phyloP scores from a whole-genome alignment of 768 basidiomycete genomes.

The Rhizopogon vulgaris region DNA sequence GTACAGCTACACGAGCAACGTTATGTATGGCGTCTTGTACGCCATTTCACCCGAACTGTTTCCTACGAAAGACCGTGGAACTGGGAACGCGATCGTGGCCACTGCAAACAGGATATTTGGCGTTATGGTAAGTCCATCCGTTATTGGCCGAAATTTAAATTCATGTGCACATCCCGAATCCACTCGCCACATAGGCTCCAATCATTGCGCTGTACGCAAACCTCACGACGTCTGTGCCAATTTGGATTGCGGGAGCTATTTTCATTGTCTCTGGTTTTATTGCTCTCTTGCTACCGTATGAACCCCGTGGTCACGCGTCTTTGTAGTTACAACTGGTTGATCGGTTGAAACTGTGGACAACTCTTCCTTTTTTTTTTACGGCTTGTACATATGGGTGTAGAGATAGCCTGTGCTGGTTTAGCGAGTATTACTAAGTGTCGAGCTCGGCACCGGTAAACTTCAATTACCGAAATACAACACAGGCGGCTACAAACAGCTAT shows the following conservation, averaged over 20 bases:
- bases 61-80: constrained; percentile 48
- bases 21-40: constrained; percentile 49
- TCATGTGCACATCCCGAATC: background rate
- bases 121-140: constrained; percentile 39
- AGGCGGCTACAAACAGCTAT: too few species aligned
- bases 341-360: too few species aligned
- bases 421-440: too few species aligned
- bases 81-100: constrained; percentile 49
- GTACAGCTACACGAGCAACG: constrained; percentile 50
- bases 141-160: constrained; percentile 1
- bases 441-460: too few species aligned
- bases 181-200: constrained; percentile 30
- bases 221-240: constrained; percentile 43
- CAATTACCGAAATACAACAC: too few species aligned
- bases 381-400: too few species aligned
- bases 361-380: too few species aligned
- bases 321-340: constrained; percentile 21
- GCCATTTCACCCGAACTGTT: constrained; percentile 44
- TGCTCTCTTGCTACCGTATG: constrained; percentile 47
- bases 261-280: constrained; percentile 46
- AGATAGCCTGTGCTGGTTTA: too few species aligned
- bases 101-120: constrained; percentile 53
- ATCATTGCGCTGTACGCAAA: constrained; percentile 46
- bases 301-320: constrained; percentile 50
- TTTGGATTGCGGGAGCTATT: constrained; percentile 47